Percentiles rank a stretch among this genome's conserved stretches.
Evolutionary conservation across 345 rosid species (phyloP).

Genomic region (Jatropha curcas): DNA sequence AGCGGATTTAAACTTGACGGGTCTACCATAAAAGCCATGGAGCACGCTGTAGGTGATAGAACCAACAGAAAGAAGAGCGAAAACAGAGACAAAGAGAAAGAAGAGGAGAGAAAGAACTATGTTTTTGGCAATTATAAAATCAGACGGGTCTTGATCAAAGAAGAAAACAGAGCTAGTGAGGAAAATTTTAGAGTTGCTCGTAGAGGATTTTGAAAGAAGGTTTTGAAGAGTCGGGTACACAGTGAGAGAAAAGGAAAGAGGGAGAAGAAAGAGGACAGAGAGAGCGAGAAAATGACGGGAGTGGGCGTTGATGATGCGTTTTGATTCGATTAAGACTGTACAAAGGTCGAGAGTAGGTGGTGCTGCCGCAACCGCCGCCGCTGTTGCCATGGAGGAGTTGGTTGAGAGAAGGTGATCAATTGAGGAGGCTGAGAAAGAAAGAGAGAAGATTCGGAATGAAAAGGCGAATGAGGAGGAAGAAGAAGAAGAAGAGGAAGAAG

Average conservation of each 20-base stretch:
- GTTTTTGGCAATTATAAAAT: not conserved
- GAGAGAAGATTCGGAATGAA: not conserved
- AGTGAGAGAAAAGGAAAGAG: slow-evolving; percentile 54
- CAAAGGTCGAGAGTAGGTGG: slow-evolving; percentile 31
- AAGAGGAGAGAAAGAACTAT: slow-evolving; percentile 29
- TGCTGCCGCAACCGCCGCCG: slow-evolving; percentile 17
- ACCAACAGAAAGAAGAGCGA: slow-evolving; percentile 48
- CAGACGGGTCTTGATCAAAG: slow-evolving; percentile 5
- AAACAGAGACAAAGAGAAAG: slow-evolving; percentile 32
- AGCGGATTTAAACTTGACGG: slow-evolving; percentile 63
- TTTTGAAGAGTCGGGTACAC: slow-evolving; percentile 52
- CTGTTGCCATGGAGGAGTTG: slow-evolving; percentile 13
- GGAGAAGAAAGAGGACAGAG: slow-evolving; percentile 77
- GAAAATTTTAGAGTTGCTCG: slow-evolving; percentile 31
- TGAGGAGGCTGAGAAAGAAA: not conserved
- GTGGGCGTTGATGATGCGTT: slow-evolving; percentile 69
- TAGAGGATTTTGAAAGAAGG: slow-evolving; percentile 36
- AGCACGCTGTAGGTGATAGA: slow-evolving; percentile 66
- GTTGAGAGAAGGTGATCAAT: not conserved
- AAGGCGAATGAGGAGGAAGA: not conserved
- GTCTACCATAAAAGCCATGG: slow-evolving; percentile 82
- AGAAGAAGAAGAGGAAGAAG: not conserved
- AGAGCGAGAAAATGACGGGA: slow-evolving; percentile 90
- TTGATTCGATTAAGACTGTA: slow-evolving; percentile 52
- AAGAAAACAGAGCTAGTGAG: slow-evolving; percentile 19